Percentiles rank a stretch among this genome's conserved stretches.
These are phyloP conservation scores for Skeletonema grethae DNA, from an alignment of 108 stramenopile genomes.

Conservation along the genomic window DNA sequence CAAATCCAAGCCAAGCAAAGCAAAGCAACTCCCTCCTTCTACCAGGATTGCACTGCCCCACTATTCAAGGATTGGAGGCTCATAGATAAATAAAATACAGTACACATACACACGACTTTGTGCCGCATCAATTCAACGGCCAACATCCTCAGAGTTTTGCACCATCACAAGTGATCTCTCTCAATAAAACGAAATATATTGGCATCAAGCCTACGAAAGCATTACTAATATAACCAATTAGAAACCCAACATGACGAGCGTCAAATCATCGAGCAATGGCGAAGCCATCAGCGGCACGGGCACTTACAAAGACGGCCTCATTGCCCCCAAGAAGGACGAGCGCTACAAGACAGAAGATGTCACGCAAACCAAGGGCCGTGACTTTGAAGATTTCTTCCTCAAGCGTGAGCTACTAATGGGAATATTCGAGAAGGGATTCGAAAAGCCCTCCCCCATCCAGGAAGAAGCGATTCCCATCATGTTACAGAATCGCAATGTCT, in stretches of 20 bases:
- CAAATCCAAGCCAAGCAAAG: background rate
- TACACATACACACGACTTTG: background rate
- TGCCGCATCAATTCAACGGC: background rate
- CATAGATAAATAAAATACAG: background rate
- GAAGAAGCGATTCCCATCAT: conserved; percentile 99
- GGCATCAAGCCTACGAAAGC: background rate
- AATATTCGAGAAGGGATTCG: conserved; percentile 99
- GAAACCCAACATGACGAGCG: conserved; percentile 30
- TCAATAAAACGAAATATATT: background rate
- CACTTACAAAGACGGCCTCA: conserved; percentile 84
- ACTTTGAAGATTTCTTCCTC: conserved; percentile 98
- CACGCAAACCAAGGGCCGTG: conserved; percentile 94
- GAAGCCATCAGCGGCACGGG: conserved; percentile 67
- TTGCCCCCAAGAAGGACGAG: conserved; percentile 80
- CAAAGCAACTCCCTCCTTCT: background rate
- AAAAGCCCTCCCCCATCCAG: conserved; percentile 98
- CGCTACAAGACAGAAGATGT: conserved; percentile 96
- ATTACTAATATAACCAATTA: background rate
- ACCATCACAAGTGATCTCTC: conserved; percentile 5
- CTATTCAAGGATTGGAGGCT: background rate
- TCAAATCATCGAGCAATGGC: conserved; percentile 31
- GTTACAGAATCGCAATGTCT: conserved; percentile 93
- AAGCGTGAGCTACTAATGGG: conserved; percentile 97
- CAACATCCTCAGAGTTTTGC: conserved; percentile 5
- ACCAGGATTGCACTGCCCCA: background rate